Conservation (phyloP, 2,329 filamentous ascomycete genomes). For the Pseudogymnoascus sp. region DNA sequence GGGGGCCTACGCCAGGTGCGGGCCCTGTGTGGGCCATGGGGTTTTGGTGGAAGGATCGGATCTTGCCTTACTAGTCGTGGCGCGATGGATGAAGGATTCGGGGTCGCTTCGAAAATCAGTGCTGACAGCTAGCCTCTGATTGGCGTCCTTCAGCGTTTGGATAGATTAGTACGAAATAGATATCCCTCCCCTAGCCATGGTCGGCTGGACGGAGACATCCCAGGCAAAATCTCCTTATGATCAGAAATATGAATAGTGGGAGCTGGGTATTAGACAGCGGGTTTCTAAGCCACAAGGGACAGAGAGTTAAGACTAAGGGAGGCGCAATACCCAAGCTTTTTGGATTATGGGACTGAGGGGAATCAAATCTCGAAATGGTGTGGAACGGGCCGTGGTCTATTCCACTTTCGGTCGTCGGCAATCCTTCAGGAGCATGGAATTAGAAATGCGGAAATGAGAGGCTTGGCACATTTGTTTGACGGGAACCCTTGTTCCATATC, state of each 20-base stretch:
- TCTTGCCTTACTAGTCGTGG: neutral
- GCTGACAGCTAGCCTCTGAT: neutral
- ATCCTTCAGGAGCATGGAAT: neutral
- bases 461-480: neutral
- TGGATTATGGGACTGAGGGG: neutral
- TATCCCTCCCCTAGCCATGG: neutral
- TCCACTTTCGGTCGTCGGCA: neutral
- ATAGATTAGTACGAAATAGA: neutral
- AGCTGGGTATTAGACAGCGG: neutral
- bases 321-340: neutral
- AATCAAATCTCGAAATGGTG: neutral
- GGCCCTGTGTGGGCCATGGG: neutral
- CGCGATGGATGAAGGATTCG: neutral
- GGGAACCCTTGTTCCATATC: neutral
- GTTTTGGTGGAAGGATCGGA: neutral
- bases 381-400: constrained; percentile 1
- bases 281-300: neutral
- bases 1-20: neutral
- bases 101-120: neutral
- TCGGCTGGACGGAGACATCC: neutral
- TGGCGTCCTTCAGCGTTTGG: neutral
- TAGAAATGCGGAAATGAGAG: neutral
- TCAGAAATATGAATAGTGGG: neutral
- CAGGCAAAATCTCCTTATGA: neutral
- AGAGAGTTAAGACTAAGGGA: neutral